Base-by-base conservation (phyloP, 148 eudicot species). In the Diospyros lotus region DNA sequence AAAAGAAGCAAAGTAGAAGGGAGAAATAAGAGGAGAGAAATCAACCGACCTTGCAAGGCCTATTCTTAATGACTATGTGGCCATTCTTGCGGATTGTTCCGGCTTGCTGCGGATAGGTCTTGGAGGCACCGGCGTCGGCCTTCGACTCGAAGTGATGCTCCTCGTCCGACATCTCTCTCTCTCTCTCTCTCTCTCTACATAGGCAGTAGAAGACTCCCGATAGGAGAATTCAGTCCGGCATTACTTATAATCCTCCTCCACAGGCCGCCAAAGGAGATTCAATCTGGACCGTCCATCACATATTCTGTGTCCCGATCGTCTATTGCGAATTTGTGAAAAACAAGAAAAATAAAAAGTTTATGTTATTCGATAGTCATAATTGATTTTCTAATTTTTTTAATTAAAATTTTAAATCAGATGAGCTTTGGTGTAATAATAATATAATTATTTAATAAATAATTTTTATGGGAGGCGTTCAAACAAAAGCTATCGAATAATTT, bases 51-150 rank as follows among this genome's bases (percentile, higher is more conserved):
- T 58, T 71, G 74, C 74, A 71, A 8, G 74, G 64, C 63, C 74
- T 56, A 52, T n/a, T 43, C 61, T 71, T 71, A 64, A 71, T 71
- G 66, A 72, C 75, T 14, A 72, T 43, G 65, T 72, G 58, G 0
- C 75, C 75, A 17, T 59, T 59, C n/a, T 72, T 72, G 75, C 75
- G 75, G 10, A 72, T 72, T 28, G 75, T 59, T n/a, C 75, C 75
- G 18, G 66, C 74, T 15, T 71, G 74, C 53, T 71, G 74, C 17
- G 75, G 75, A 41, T 14, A 72, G 7, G 75, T 72, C 55, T 72
- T 72, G 53, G 75, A 72, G 38, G 75, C 75, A 3, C 75, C 75
- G 1, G 75, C 75, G 42, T 72, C 75, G 52, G 75, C 75, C 75
- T 72, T 72, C 44, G 75, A 72, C 66, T 72, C 75, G 44, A 72